Evolutionary conservation across 2,329 filamentous ascomycete species (phyloP).

Genomic region (Escovopsis sp.): DNA sequence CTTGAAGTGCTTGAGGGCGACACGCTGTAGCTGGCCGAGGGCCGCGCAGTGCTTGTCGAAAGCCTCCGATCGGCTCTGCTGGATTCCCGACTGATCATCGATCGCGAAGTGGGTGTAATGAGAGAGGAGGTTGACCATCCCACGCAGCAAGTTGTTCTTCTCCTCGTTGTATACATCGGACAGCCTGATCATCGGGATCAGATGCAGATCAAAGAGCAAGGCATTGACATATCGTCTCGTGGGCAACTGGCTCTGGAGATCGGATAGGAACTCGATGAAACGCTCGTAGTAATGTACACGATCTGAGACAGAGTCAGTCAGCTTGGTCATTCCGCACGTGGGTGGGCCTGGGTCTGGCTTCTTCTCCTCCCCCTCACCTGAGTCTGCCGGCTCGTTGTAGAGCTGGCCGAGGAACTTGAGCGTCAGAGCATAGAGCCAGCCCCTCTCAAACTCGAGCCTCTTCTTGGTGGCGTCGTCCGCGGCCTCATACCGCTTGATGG

Average conservation of each 20-base stretch:
- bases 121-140: constrained; percentile 63
- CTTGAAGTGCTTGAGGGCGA: constrained; percentile 68
- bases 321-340: no score
- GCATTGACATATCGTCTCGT: constrained; percentile 90
- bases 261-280: constrained; percentile 81
- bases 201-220: constrained; percentile 70
- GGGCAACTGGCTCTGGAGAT: constrained; percentile 84
- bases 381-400: constrained; percentile 39
- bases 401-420: constrained; percentile 68
- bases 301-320: constrained; percentile 24
- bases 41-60: constrained; percentile 67
- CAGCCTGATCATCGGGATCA: constrained; percentile 61
- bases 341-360: no score
- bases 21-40: constrained; percentile 66
- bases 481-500: constrained; percentile 72
- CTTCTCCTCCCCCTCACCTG: constrained; percentile 21
- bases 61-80: constrained; percentile 56
- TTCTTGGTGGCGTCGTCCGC: constrained; percentile 69
- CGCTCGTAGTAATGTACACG: constrained; percentile 75
- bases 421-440: constrained; percentile 80
- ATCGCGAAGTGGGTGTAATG: constrained; percentile 85
- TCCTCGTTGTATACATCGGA: constrained; percentile 67
- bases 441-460: constrained; percentile 75
- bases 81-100: constrained; percentile 75
- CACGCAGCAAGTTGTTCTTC: constrained; percentile 62